Base-by-base conservation (phyloP, 805 yeast genomes). In the Hermanozyma aechmeae region DNA sequence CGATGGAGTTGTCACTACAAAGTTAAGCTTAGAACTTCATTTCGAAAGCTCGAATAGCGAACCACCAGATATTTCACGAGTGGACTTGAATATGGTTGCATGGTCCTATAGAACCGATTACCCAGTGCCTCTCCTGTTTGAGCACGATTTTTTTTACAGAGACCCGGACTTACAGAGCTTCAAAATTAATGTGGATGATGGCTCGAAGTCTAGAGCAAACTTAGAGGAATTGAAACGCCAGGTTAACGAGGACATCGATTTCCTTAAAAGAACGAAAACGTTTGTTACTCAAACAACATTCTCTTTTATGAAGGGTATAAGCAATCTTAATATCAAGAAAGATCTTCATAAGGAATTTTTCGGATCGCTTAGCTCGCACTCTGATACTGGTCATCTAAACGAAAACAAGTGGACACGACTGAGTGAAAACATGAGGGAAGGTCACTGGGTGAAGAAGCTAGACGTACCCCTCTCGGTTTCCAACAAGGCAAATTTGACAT, bases 401-500 rank as follows among this genome's bases (percentile, higher is more conserved):
- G 42, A 3, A 37, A 39, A 13, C 56, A 53, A 31, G 9, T 31
- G 4, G 33, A 32, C 25, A n/a, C n/a, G n/a, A n/a, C n/a, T n/a
- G n/a, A 43, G 40, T 13, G 40, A 46, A 25, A 48, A 61, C 51
- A 39, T 48, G 28, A 35, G 44, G 34, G n/a, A n/a, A n/a, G n/a
- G n/a, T n/a, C n/a, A n/a, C n/a, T 46, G 61, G 62, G 17, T 33
- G 2, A 53, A 56, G 40, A 22, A 53, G 31, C 23, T 74, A 3
- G 46, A 45, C 2, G 43, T 73, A 3, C 70, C 71, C 13, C 40
- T 75, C 29, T 50, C 55, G 19, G 49, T 65, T 13, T 39, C 50
- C 18, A 60, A 64, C 26, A 66, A 67, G 30, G 58, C 68, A 22
- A 53, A 53, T 27, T 62, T 69, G 27, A 73, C 76, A 1, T 46